phyloP scores from a whole-genome alignment of 148 eudicot genomes.

The Rhododendron henanense region DNA sequence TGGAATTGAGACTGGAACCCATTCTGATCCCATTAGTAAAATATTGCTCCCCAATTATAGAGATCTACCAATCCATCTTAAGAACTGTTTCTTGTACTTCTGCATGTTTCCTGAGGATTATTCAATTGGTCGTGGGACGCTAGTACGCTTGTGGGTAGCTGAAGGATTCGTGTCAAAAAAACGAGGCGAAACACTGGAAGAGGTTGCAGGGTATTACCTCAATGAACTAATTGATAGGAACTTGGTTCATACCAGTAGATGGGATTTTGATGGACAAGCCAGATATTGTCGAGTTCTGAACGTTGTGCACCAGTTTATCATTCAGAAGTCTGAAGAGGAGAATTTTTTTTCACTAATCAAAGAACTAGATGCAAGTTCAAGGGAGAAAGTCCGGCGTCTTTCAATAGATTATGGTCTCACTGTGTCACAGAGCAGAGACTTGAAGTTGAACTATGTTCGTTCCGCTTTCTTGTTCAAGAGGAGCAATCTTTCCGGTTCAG shows the following conservation, averaged over 20 bases:
- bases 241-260: no score
- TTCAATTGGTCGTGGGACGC: no score
- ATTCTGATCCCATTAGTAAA: background rate
- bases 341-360: slow-evolving; percentile 1
- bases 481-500: no score
- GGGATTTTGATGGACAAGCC: slow-evolving; percentile 12
- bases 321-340: background rate
- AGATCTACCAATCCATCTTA: no score
- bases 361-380: background rate
- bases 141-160: background rate
- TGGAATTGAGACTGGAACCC: no score
- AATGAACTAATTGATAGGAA: no score
- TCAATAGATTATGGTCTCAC: background rate
- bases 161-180: background rate
- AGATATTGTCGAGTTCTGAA: slow-evolving; percentile 21
- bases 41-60: background rate
- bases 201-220: slow-evolving; percentile 21
- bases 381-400: slow-evolving; percentile 13
- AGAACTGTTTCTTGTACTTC: no score
- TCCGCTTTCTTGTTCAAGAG: background rate
- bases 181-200: background rate
- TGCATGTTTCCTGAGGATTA: no score
- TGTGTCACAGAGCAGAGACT: background rate
- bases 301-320: slow-evolving; percentile 14
- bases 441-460: background rate